Evolutionary conservation across 495 filamentous ascomycete genomes (phyloP).

Genomic region (Talaromyces nanjingensis): DNA sequence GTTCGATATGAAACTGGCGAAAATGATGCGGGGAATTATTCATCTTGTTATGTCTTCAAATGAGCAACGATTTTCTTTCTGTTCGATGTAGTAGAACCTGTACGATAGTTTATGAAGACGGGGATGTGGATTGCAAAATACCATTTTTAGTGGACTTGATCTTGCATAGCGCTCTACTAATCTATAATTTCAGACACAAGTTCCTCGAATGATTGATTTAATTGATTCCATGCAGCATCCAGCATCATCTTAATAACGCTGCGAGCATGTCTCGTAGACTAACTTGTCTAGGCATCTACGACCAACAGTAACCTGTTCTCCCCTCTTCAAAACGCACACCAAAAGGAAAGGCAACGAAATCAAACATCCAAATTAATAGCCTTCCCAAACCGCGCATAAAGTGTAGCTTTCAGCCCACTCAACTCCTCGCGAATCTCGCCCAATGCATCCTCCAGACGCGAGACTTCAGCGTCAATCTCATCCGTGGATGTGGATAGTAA

Average conservation of each 20-base stretch:
- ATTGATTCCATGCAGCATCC: neutral
- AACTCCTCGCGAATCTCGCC: conserved; percentile 72
- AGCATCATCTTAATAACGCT: neutral
- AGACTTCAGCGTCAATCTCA: conserved; percentile 67
- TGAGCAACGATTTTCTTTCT: conserved; percentile 2
- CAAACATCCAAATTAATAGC: conserved; percentile 89
- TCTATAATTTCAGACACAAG: neutral
- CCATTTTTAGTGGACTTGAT: neutral
- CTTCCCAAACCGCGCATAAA: conserved; percentile 90
- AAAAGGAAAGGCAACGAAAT: neutral
- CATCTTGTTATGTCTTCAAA: neutral
- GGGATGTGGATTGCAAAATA: neutral
- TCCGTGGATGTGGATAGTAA: conserved; percentile 66
- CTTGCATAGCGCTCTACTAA: neutral
- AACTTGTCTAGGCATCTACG: too few species aligned
- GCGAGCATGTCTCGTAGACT: neutral
- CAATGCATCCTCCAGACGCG: conserved; percentile 68
- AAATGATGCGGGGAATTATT: neutral
- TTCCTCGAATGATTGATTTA: neutral
- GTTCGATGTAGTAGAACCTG: neutral
- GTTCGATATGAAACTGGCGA: neutral
- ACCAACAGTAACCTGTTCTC: too few species aligned
- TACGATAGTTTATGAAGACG: neutral
- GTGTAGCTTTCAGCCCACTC: conserved; percentile 75
- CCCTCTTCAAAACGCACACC: too few species aligned